These are phyloP conservation scores for Gnetum montanum DNA, from an alignment of 75 land plant genomes.

Conservation along the genomic window DNA sequence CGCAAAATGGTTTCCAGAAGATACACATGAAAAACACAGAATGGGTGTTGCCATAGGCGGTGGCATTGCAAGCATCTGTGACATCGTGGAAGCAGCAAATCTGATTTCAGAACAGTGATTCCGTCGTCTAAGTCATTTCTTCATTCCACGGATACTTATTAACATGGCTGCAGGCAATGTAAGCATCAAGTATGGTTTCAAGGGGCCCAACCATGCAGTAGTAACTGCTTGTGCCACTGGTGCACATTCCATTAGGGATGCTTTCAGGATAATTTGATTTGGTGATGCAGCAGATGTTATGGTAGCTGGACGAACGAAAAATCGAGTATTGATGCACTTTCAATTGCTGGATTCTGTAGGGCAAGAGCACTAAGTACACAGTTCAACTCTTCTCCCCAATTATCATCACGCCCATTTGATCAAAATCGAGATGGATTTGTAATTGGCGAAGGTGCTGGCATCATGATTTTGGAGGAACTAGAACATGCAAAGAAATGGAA, in stretches of 20 bases:
- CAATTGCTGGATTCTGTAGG: slow-evolving; percentile 95
- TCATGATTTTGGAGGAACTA: slow-evolving; percentile 88
- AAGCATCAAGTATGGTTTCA: slow-evolving; percentile 94
- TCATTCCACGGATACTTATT: slow-evolving; percentile 88
- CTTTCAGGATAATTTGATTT: slow-evolving; percentile 89
- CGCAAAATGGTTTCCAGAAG: slow-evolving; percentile 76
- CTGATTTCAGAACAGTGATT: slow-evolving; percentile 70
- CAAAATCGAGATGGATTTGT: slow-evolving; percentile 93
- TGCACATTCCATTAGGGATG: slow-evolving; percentile 98
- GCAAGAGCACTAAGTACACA: slow-evolving; percentile 82
- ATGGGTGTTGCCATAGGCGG: slow-evolving; percentile 98
- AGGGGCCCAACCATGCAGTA: slow-evolving; percentile 99
- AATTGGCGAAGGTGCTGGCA: slow-evolving; percentile 96
- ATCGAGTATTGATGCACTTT: slow-evolving; percentile 92
- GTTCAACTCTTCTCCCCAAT: slow-evolving; percentile 58
- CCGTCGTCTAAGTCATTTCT: slow-evolving; percentile 89
- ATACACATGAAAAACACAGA: slow-evolving; percentile 44
- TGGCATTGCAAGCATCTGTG: slow-evolving; percentile 89
- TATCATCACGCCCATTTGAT: slow-evolving; percentile 91
- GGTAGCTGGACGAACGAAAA: slow-evolving; percentile 99
- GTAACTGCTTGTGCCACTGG: slow-evolving; percentile 99
- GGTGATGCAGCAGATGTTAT: slow-evolving; percentile 99
- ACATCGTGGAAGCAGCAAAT: slow-evolving; percentile 77
- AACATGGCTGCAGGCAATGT: slow-evolving; percentile 99
- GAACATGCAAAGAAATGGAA: slow-evolving; percentile 85